Evolutionary conservation across 768 basidiomycete species (phyloP), one percentile per base, ranked within the genome.

Genomic region (Leccinum imitatum): DNA sequence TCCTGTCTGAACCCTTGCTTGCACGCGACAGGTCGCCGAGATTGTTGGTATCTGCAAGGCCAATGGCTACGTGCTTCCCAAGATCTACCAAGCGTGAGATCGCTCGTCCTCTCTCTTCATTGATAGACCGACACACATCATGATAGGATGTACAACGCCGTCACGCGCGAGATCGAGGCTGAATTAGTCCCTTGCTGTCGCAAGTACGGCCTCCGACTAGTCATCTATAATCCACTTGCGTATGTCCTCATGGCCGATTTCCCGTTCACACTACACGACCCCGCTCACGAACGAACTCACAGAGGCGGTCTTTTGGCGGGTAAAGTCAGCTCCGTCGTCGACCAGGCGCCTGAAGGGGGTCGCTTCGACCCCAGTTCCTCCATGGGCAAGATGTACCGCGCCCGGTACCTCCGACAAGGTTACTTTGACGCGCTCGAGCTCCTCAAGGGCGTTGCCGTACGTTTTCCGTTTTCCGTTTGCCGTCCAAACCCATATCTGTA

Each of bases 221-320:
- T 84, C 48, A 77, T 80, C 54, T 86, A 82, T 65, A 85, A 82
- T 61, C 83, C 84, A 50, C 73, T 87, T 57, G 84, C 78, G 76
- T 80, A 60, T 47, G 71, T 71, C 57, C 9, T 44, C 41, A 44
- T 44, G 1, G n/a, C 13, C 48, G 0, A 15, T 25, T 17, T 9
- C 44, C 19, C 4, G 3, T 52, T 3, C 48, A 31, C 35, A 2
- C 27, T 4, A 46, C 44, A 46, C n/a, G n/a, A 11, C n/a, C 41
- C 41, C 2, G 0, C 41, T 53, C 3, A 58, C 41, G 35, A 9
- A 6, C 15, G 33, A 41, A 21, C 7, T 15, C 19, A 23, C 46
- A 63, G 61, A n/a, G 62, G 60, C 31, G 56, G 58, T 30, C 50
- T 60, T 27, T 55, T 65, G 60, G 84, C 85, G 0, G 84, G 84